A percentile compares a stretch with the other conserved stretches of the same genome.
Evolutionary conservation across 2,329 filamentous ascomycete genomes (phyloP).

Genomic region (Elsinoe australis): DNA sequence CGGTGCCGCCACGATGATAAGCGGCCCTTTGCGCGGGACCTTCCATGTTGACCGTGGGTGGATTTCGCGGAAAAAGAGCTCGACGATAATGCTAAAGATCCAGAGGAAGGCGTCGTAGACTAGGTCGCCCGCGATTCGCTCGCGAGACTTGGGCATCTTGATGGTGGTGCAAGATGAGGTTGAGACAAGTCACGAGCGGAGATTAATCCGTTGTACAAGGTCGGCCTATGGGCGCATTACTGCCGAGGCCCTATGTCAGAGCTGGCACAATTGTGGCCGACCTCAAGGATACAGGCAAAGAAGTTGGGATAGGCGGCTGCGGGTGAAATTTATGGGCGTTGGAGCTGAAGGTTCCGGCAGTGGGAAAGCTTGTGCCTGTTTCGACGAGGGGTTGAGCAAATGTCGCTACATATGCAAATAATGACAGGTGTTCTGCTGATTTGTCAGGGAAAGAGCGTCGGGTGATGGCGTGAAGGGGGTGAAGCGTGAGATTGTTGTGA

Average conservation of each 20-base stretch:
- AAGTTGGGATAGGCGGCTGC: not conserved
- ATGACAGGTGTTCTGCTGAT: too few relatives aligned
- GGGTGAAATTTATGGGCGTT: conserved; percentile 8
- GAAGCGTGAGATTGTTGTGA: too few relatives aligned
- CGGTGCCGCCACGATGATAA: conserved; percentile 92
- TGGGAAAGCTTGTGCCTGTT: not conserved
- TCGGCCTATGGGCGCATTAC: not conserved
- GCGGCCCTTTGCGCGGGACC: conserved; percentile 76
- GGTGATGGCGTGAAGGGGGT: too few relatives aligned
- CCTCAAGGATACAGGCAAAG: not conserved
- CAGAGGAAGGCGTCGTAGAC: conserved; percentile 68
- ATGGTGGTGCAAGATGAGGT: not conserved
- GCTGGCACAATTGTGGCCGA: not conserved
- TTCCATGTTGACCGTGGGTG: conserved; percentile 93
- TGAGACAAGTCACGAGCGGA: too few relatives aligned
- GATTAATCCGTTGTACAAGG: too few relatives aligned
- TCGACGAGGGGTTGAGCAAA: too few relatives aligned
- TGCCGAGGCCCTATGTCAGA: not conserved
- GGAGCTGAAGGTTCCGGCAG: conserved; percentile 2
- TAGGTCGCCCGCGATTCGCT: conserved; percentile 20
- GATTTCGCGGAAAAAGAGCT: conserved; percentile 97
- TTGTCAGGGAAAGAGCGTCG: too few relatives aligned
- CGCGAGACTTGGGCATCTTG: not conserved
- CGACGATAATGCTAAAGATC: conserved; percentile 72
- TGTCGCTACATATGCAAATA: too few relatives aligned